Base-by-base conservation (phyloP, 2,329 filamentous ascomycete genomes). In the Fusarium decemcellulare region DNA sequence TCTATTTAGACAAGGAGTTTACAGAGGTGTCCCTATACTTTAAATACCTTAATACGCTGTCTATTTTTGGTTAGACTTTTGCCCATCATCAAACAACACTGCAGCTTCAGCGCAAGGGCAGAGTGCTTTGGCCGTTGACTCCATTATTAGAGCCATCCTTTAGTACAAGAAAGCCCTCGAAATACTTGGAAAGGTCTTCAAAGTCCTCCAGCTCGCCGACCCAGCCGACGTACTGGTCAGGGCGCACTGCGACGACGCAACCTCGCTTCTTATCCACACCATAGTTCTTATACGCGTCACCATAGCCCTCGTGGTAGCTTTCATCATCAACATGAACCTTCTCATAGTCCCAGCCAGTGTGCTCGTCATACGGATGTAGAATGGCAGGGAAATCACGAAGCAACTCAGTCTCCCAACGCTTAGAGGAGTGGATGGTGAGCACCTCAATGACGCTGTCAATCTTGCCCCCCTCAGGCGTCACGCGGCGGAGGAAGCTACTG, bases 161-260 rank as follows among this genome's bases (percentile, higher is more conserved):
- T 14, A 51, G 5, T 5, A 51, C 14, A 23, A 51, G 32, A 8
- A 51, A 51, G 14, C 48, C 48, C 34, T 51, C 48, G 9, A 51
- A 51, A 11, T 51, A 51, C 48, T 51, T 51, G 48, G 48, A 37
- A 6, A 51, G 34, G 16, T 64, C 18, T 6, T 63, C 59, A 42
- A 63, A 69, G 34, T 80, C 78, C 23, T 81, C 78, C 18, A 84
- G 65, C 15, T 79, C 76, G 1, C 79, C 79, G 2, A 84, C 68
- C 72, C 79, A 81, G 2, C 76, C 84, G 34, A 93, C 86, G 77
- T 93, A 90, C 74, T 91, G 89, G 80, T 93, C 92, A 3, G 91
- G 92, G 51, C 92, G 78, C 2, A 90, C 80, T 2, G 90, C 80
- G 1, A 92, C 85, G 5, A 89, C 79, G 65, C 87, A 89, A 0